Percentiles rank a stretch among this genome's conserved stretches.
Conservation (phyloP, 345 rosid genomes). For the Lumnitzera racemosa region DNA sequence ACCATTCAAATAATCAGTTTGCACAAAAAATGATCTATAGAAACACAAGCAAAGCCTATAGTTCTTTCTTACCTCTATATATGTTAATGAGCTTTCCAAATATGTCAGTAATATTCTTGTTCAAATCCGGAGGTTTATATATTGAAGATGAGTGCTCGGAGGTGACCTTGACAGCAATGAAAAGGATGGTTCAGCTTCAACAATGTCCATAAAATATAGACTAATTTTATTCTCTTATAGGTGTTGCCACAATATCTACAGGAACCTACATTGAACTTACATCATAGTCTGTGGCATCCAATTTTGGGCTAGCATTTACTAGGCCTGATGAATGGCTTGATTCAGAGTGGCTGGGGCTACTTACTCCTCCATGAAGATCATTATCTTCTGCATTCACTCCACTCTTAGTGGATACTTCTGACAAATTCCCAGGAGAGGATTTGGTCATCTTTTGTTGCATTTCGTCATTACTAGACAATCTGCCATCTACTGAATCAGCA, state of each 20-base stretch:
- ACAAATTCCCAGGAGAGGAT: slow-evolving; percentile 25
- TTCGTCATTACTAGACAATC: slow-evolving; percentile 22
- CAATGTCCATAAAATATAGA: slow-evolving; percentile 1
- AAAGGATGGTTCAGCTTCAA: neutral
- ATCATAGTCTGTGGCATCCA: slow-evolving; percentile 29
- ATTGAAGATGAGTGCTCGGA: slow-evolving; percentile 26
- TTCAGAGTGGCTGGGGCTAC: slow-evolving; percentile 27
- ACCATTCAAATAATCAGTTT: neutral
- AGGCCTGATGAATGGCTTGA: slow-evolving; percentile 28
- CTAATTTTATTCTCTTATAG: neutral
- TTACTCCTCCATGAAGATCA: slow-evolving; percentile 13
- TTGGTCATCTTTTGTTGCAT: slow-evolving; percentile 27
- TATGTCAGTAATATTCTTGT: slow-evolving; percentile 70
- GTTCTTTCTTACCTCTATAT: slow-evolving; percentile 56
- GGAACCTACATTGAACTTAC: slow-evolving; percentile 25
- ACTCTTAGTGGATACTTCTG: slow-evolving; percentile 12
- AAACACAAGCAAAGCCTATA: slow-evolving; percentile 1
- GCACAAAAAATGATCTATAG: neutral
- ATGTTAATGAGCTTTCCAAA: slow-evolving; percentile 87
- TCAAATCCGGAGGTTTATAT: slow-evolving; percentile 79
- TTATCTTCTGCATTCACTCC: slow-evolving; percentile 10
- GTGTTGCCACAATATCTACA: neutral
- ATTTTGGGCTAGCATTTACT: slow-evolving; percentile 22
- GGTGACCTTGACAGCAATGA: slow-evolving; percentile 4
- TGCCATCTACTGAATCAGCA: slow-evolving; percentile 11